A percentile compares a stretch with the other conserved stretches of the same genome.
Evolutionary conservation across 352 stramenopile species (phyloP).

Genomic region (Globisporangium cystogenes): DNA sequence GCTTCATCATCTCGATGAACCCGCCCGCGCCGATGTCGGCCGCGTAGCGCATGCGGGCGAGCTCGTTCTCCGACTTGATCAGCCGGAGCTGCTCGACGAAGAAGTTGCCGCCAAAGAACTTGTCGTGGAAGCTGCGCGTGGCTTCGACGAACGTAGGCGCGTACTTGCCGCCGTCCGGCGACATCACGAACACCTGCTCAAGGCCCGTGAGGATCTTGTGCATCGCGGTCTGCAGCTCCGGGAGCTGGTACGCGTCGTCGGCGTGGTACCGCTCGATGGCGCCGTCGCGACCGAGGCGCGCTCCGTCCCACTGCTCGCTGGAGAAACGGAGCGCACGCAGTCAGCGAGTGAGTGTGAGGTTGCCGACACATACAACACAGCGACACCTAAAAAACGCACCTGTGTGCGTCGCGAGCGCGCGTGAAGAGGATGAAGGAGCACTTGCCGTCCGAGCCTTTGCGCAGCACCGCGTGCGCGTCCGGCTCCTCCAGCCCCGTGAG

Average conservation of each 20-base stretch:
- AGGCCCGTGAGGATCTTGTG: constrained; percentile 48
- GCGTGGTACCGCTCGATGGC: constrained; percentile 54
- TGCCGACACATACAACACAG: neutral
- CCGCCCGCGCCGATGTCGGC: constrained; percentile 56
- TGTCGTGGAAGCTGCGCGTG: constrained; percentile 52
- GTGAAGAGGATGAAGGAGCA: constrained; percentile 74
- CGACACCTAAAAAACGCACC: constrained; percentile 20
- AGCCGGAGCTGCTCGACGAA: constrained; percentile 72
- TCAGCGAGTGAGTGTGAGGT: neutral
- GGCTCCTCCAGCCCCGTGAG: constrained; percentile 78
- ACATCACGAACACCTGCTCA: constrained; percentile 65
- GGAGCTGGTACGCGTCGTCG: constrained; percentile 64
- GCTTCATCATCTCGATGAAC: constrained; percentile 78
- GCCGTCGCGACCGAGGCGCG: constrained; percentile 53
- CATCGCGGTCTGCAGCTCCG: constrained; percentile 44
- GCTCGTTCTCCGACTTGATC: constrained; percentile 66
- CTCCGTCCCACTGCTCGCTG: constrained; percentile 83
- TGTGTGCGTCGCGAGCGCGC: constrained; percentile 57
- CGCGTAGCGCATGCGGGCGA: constrained; percentile 71
- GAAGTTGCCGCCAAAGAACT: constrained; percentile 68
- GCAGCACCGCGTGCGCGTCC: constrained; percentile 65
- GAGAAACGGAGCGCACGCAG: neutral
- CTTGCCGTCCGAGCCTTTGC: constrained; percentile 53
- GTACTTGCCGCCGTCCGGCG: constrained; percentile 53
- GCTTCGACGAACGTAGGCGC: constrained; percentile 49